Evolutionary conservation across 805 yeast species (phyloP), one percentile per base, ranked within the genome.

Genomic region (Wickerhamomyces bisporus): DNA sequence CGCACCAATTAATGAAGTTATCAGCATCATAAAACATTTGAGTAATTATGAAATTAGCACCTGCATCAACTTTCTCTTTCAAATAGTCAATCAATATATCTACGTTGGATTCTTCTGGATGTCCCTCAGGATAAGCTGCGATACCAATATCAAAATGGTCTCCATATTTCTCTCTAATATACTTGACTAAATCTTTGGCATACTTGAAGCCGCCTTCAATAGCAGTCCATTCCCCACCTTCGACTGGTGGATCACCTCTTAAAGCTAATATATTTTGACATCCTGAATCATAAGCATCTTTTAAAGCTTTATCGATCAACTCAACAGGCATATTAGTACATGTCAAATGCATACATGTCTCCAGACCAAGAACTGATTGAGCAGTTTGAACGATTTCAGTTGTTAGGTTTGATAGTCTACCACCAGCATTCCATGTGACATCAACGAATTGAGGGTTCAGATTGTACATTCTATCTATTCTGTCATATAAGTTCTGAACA

Each of bases 401-500:
- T 18, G 98, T 88, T 46, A 88, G 66, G 30, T 79, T 77, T 12
- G 94, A 80, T 35, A 83, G 64, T 34, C 94, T 73, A 6, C 98
- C 98, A 29, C 98, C 98, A 3, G 98, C 98, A 55, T 91, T 91
- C 98, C 98, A 93, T 1, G 98, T 93, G 46, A 93, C 85, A 58
- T 93, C 98, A 42, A 93, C 80, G 61, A 93, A 93, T 47, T 85
- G 78, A 2, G 98, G 98, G 46, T 80, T 81, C 52, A 87, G 70
- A 47, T 85, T 86, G 61, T 86, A 87, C 98, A 93, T 93, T 60
- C 96, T 77, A 57, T 93, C 98, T 89, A 93, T 91, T 58, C 98
- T 74, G 61, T 93, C 98, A 65, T 89, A 91, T 42, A 93, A 70
- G 59, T 93, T 93, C 60, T 88, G 96, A 18, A 91, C 93, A 58